phyloP scores from a whole-genome alignment of 495 filamentous ascomycete genomes.

The Parathielavia hyrcaniae region DNA sequence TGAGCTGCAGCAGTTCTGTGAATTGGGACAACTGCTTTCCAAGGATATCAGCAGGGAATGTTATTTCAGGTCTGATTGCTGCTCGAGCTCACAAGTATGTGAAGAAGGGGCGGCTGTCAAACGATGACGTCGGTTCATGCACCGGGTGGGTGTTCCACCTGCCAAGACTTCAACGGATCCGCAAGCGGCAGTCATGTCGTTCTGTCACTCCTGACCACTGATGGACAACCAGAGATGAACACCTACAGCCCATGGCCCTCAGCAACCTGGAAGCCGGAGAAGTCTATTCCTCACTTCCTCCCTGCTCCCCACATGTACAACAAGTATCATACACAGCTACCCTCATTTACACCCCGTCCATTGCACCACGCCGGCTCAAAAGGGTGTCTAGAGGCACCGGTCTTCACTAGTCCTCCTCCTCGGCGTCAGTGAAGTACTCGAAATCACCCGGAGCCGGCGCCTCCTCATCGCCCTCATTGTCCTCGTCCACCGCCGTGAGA shows the following conservation, averaged over 20 bases:
- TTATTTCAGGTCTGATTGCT: too few relatives aligned
- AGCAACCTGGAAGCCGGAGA: not conserved
- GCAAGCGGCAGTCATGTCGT: not conserved
- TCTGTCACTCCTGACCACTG: too few relatives aligned
- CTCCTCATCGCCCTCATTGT: constrained; percentile 76
- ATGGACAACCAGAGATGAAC: too few relatives aligned
- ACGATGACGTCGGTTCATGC: constrained; percentile 9
- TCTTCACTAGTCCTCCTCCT: constrained; percentile 44
- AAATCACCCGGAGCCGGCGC: constrained; percentile 75
- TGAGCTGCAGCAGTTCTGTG: not conserved
- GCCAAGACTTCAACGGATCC: not conserved
- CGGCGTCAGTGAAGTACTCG: constrained; percentile 74
- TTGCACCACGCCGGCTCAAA: not conserved
- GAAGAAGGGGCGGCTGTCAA: too few relatives aligned
- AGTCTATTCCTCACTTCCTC: constrained; percentile 1
- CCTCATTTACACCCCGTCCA: not conserved
- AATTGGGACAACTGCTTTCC: too few relatives aligned
- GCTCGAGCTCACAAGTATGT: too few relatives aligned
- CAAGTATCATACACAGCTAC: constrained; percentile 12
- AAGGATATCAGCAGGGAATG: too few relatives aligned
- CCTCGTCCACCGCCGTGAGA: constrained; percentile 78
- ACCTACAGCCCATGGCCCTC: too few relatives aligned
- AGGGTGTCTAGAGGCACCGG: too few relatives aligned
- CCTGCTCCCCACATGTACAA: constrained; percentile 6
- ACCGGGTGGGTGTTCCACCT: not conserved